These are phyloP conservation scores for Phyllosticta citribraziliensis DNA, from an alignment of 2,329 filamentous ascomycete genomes.

Conservation along the genomic window DNA sequence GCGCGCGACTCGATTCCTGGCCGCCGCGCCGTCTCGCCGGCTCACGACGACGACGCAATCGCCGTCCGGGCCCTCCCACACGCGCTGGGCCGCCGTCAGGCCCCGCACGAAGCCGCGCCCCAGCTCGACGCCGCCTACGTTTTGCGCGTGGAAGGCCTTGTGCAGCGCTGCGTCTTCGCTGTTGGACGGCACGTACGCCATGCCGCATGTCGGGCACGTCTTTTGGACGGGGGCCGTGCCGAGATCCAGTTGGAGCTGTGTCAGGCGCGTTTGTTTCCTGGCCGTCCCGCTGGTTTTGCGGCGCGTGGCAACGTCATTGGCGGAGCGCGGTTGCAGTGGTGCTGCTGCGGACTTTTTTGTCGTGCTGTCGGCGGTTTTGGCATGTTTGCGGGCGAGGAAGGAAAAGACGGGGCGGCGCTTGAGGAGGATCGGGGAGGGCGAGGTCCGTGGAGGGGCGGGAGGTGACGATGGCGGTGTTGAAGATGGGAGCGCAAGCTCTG, in stretches of 20 bases:
- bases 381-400: slow-evolving; percentile 30
- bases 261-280: slow-evolving; percentile 28
- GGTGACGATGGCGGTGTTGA: slow-evolving; percentile 24
- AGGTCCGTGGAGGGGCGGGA: slow-evolving; percentile 40
- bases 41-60: slow-evolving; percentile 50
- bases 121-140: slow-evolving; percentile 51
- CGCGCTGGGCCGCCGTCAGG: slow-evolving; percentile 41
- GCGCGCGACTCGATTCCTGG: slow-evolving; percentile 45
- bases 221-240: slow-evolving; percentile 45
- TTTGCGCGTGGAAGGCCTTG: slow-evolving; percentile 54
- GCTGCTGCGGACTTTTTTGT: not conserved
- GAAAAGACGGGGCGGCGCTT: slow-evolving; percentile 38
- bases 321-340: not conserved
- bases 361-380: slow-evolving; percentile 25
- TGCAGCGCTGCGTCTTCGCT: slow-evolving; percentile 53
- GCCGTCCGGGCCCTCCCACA: slow-evolving; percentile 34
- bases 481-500: not conserved
- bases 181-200: slow-evolving; percentile 57
- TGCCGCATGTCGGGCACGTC: slow-evolving; percentile 51
- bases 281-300: slow-evolving; percentile 11
- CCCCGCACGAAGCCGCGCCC: slow-evolving; percentile 47
- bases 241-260: slow-evolving; percentile 53
- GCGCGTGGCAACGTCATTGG: not conserved
- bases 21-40: slow-evolving; percentile 41
- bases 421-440: slow-evolving; percentile 32